Evolutionary conservation across 2,329 filamentous ascomycete genomes (phyloP).

Genomic region (Clonostachys chloroleuca): DNA sequence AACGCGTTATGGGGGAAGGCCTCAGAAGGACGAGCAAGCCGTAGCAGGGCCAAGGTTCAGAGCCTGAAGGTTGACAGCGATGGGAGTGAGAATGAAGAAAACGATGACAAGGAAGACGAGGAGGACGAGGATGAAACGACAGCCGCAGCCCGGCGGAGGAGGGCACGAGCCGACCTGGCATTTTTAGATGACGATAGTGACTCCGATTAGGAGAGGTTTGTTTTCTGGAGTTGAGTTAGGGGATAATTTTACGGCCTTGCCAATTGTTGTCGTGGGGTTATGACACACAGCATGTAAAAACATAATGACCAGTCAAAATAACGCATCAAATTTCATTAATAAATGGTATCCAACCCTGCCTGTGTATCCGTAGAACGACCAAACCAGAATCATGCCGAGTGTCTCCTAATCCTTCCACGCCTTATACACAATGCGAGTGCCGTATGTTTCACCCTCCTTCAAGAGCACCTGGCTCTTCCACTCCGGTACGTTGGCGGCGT

Average conservation of each 20-base stretch:
- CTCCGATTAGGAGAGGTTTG: conserved; percentile 37
- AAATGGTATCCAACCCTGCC: too few species aligned
- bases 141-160: conserved; percentile 37
- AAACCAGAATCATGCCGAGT: too few species aligned
- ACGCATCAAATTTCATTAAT: neutral
- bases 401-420: conserved; percentile 67
- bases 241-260: too few species aligned
- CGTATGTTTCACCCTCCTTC: conserved; percentile 82
- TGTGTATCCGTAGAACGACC: too few species aligned
- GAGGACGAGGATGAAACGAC: conserved; percentile 20
- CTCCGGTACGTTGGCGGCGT: conserved; percentile 76
- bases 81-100: conserved; percentile 15
- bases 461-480: conserved; percentile 78
- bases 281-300: too few species aligned
- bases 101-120: conserved; percentile 13
- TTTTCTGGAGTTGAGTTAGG: neutral
- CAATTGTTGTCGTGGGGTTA: too few species aligned
- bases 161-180: conserved; percentile 48
- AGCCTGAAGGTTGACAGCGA: conserved; percentile 19
- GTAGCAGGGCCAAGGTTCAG: conserved; percentile 24
- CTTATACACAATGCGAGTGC: conserved; percentile 76
- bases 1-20: conserved; percentile 69
- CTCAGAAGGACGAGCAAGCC: conserved; percentile 33
- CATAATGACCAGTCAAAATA: too few species aligned
- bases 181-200: conserved; percentile 70